A percentile compares a stretch with the other conserved stretches of the same genome.
These are phyloP conservation scores for Mycena haematopus DNA, from an alignment of 768 basidiomycete genomes.

Conservation along the genomic window DNA sequence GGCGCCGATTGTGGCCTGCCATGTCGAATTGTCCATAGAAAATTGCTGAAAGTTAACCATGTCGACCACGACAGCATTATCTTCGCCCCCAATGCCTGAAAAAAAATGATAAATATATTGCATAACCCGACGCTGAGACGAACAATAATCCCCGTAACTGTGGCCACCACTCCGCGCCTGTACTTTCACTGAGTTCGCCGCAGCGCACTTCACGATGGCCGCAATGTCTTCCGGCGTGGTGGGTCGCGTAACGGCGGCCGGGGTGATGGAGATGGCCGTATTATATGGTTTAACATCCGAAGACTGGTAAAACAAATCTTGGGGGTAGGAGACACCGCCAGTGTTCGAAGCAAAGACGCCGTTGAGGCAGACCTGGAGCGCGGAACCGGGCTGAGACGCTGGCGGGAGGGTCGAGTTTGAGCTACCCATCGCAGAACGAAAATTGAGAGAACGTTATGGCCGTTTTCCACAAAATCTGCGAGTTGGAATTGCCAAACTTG, in stretches of 20 bases:
- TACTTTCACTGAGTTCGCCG: slow-evolving; percentile 29
- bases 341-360: slow-evolving; percentile 21
- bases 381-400: slow-evolving; percentile 13
- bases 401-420: too few species aligned
- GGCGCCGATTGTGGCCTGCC: slow-evolving; percentile 34
- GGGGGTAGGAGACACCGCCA: slow-evolving; percentile 22
- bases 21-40: slow-evolving; percentile 34
- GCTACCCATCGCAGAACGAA: too few species aligned
- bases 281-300: slow-evolving; percentile 28
- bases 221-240: slow-evolving; percentile 25
- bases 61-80: slow-evolving; percentile 40
- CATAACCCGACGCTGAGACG: background rate
- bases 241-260: slow-evolving; percentile 34
- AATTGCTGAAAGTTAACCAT: slow-evolving; percentile 34
- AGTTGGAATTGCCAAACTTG: too few species aligned
- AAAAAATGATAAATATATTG: background rate
- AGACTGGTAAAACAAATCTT: slow-evolving; percentile 19
- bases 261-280: slow-evolving; percentile 26
- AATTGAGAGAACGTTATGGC: too few species aligned
- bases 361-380: slow-evolving; percentile 28
- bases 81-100: slow-evolving; percentile 34
- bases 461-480: too few species aligned
- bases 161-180: slow-evolving; percentile 30
- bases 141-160: slow-evolving; percentile 27
- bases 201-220: slow-evolving; percentile 31